Evolutionary conservation across 164 flowering plant species (phyloP).

Genomic region (Buxus sempervirens): DNA sequence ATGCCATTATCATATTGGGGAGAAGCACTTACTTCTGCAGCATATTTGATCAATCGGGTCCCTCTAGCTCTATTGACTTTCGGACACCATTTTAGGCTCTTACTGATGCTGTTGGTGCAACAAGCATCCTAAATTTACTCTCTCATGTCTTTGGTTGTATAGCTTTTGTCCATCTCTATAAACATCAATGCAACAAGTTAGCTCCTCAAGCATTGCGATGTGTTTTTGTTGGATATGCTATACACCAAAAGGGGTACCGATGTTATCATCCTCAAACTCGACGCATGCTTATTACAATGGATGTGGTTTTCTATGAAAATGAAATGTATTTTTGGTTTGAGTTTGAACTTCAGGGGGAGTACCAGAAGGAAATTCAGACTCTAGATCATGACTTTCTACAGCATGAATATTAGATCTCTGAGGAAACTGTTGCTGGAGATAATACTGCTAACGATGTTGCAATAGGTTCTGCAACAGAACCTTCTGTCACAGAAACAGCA

Average conservation of each 20-base stretch:
- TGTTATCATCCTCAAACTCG: constrained; percentile 14
- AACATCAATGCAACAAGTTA: constrained; percentile 16
- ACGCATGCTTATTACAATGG: constrained; percentile 13
- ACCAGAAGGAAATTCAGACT: constrained; percentile 11
- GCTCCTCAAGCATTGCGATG: neutral
- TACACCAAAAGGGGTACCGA: constrained; percentile 13
- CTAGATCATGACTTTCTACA: neutral
- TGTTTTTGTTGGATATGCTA: constrained; percentile 14
- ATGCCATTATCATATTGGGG: constrained; percentile 6
- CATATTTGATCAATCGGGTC: constrained; percentile 19
- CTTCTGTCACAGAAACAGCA: too few relatives aligned
- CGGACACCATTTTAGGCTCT: constrained; percentile 10
- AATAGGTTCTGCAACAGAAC: too few relatives aligned
- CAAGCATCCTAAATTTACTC: neutral
- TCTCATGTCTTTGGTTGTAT: neutral
- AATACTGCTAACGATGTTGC: too few relatives aligned
- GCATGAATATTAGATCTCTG: too few relatives aligned
- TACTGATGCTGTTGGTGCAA: constrained; percentile 2
- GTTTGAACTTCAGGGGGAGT: constrained; percentile 17
- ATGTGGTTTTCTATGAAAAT: constrained; percentile 17
- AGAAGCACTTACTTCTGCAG: constrained; percentile 1
- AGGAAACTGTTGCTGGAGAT: too few relatives aligned
- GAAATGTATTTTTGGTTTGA: constrained; percentile 11
- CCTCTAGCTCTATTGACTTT: constrained; percentile 6
- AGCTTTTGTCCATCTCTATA: constrained; percentile 18